These are phyloP conservation scores for Lepidium sativum DNA, from an alignment of 345 rosid species.

Conservation along the genomic window DNA sequence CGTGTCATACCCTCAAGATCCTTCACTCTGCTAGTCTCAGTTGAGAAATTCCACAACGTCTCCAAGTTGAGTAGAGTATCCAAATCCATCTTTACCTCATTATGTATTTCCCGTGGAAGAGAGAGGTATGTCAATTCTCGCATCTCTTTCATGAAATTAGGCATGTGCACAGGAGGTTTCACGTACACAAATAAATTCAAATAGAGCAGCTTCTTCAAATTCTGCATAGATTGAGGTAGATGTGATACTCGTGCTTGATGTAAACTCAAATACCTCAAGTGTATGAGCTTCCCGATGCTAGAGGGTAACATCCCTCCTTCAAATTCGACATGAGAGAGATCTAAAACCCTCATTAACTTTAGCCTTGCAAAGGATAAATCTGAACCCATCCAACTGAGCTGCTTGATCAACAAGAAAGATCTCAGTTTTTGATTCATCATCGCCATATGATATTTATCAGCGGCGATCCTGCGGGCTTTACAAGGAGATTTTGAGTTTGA, in stretches of 20 bases:
- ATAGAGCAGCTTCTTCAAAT: neutral
- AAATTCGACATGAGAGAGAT: constrained; percentile 1
- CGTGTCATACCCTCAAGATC: neutral
- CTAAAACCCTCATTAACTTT: constrained; percentile 23
- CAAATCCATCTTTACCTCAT: neutral
- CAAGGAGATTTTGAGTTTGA: neutral
- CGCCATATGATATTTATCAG: neutral
- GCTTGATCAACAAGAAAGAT: neutral
- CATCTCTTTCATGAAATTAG: neutral
- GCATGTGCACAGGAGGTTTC: neutral
- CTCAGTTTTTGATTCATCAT: neutral
- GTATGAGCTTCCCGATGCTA: constrained; percentile 25
- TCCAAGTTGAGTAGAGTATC: constrained; percentile 1
- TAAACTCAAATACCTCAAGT: constrained; percentile 7
- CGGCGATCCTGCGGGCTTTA: constrained; percentile 17
- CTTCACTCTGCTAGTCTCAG: neutral
- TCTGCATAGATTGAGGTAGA: neutral
- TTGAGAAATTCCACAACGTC: neutral
- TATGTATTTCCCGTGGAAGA: neutral
- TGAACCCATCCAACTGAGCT: neutral
- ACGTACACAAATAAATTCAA: neutral
- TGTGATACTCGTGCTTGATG: rapidly evolving
- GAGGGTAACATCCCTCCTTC: constrained; percentile 2
- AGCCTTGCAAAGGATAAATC: neutral
- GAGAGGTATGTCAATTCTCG: neutral